These are phyloP conservation scores for Nothophoma quercina DNA, from an alignment of 2,329 filamentous ascomycete genomes.

Conservation along the genomic window DNA sequence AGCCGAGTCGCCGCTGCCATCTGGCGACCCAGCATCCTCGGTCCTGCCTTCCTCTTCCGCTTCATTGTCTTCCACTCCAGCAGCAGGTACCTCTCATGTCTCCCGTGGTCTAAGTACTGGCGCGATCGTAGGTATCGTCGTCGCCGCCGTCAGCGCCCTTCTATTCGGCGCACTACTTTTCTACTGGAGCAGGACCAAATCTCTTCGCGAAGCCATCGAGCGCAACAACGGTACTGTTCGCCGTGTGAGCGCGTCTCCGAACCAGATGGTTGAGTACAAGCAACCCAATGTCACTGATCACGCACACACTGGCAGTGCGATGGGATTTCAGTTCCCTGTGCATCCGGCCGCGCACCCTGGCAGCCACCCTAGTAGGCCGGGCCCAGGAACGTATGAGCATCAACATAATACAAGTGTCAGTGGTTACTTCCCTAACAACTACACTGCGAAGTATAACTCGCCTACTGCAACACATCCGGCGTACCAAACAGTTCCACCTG, in stretches of 20 bases:
- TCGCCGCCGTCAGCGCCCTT: constrained; percentile 56
- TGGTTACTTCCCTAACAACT: background rate
- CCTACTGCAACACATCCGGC: background rate
- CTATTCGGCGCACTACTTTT: constrained; percentile 32
- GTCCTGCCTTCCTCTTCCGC: constrained; percentile 10
- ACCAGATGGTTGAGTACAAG: constrained; percentile 8
- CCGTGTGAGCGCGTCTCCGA: background rate
- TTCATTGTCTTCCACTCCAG: background rate
- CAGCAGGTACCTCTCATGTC: background rate
- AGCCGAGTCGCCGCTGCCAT: constrained; percentile 24
- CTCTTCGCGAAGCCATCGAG: constrained; percentile 32
- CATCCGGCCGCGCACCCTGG: background rate
- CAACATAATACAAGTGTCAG: background rate
- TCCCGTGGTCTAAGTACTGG: constrained; percentile 39
- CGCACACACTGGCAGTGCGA: background rate
- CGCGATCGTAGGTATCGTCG: constrained; percentile 61
- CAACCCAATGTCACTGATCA: background rate
- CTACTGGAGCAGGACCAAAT: constrained; percentile 35
- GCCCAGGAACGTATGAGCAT: background rate
- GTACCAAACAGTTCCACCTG: background rate
- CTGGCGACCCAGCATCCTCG: constrained; percentile 8
- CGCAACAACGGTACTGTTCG: constrained; percentile 28
- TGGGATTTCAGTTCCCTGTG: background rate
- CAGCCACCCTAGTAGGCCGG: constrained; percentile 3
- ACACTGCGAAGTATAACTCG: background rate